Conservation (phyloP, 2,329 filamentous ascomycete species). For the Trichoderma atroviride region DNA sequence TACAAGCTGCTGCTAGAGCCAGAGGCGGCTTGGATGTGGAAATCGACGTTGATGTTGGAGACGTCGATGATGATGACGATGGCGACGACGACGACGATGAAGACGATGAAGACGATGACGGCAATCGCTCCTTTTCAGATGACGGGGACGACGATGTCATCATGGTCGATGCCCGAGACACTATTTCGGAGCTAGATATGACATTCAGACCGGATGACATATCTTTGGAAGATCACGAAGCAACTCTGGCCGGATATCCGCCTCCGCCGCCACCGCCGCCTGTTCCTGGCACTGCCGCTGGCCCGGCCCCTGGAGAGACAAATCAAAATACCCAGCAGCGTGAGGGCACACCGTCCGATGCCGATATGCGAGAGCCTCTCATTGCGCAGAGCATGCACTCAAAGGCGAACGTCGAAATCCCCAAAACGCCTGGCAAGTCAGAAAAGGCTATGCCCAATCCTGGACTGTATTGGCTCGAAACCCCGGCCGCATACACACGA, state of each 20-base stretch:
- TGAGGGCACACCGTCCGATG: constrained; percentile 70
- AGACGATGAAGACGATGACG: constrained; percentile 64
- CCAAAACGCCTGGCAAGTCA: constrained; percentile 73
- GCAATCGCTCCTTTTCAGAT: constrained; percentile 42
- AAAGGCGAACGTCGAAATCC: constrained; percentile 71
- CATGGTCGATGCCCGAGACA: constrained; percentile 56
- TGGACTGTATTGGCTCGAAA: constrained; percentile 83
- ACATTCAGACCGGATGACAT: constrained; percentile 57
- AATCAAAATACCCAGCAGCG: constrained; percentile 49
- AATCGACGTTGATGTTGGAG: constrained; percentile 37
- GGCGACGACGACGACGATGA: constrained; percentile 55
- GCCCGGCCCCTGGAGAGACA: neutral
- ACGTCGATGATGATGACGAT: constrained; percentile 35
- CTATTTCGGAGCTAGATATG: constrained; percentile 49
- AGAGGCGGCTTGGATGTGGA: constrained; percentile 36
- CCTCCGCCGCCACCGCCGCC: constrained; percentile 67
- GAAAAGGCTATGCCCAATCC: constrained; percentile 59
- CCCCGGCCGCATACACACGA: constrained; percentile 69
- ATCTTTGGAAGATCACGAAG: constrained; percentile 73
- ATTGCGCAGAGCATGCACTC: constrained; percentile 64
- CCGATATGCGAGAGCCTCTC: constrained; percentile 67
- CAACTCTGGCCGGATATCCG: constrained; percentile 74
- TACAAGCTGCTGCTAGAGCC: constrained; percentile 40
- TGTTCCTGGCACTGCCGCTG: constrained; percentile 43
- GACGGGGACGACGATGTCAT: constrained; percentile 60